Base-by-base conservation (phyloP, 805 yeast genomes). In the Metschnikowia colocasiae region DNA sequence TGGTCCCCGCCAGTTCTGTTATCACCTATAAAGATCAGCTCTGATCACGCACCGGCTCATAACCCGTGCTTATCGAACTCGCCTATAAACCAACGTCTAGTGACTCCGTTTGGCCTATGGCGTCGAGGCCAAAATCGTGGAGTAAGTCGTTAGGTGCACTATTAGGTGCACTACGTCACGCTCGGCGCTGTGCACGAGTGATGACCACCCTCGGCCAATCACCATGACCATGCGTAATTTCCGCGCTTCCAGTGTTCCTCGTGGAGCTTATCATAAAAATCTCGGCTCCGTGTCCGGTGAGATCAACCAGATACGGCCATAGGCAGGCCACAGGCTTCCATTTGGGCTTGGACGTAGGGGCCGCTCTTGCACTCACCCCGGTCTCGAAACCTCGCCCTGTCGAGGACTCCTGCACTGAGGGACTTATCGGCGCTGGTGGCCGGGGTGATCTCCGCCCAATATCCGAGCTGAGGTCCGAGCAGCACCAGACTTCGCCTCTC, bases 211-310 rank as follows among this genome's bases (percentile, higher is more conserved):
- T 9, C 22, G 43, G 36, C 43, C 43, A 31, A 40, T 40, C 37
- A 40, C n/a, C 29, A 16, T 30, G 18, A 2, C 23, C 23, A 20
- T 23, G 43, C 43, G 43, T 40, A 40, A 40, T 40, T 40, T 22
- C 13, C 43, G 43, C 34, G 26, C 22, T 12, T 34, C 16, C 38
- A 13, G 2, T 13, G 16, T 19, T 29, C 10, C 12, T 22, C n/a
- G 42, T 23, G 42, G 33, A 39, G 39, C 26, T 32, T 30, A 29
- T 25, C 36, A 18, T 27, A 44, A 37, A 30, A 30, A 37, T 22
- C 40, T 45, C 40, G 44, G 44, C 38, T 32, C 39, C 40, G 43
- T 25, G 30, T 26, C 39, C 19, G 31, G 33, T 22, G 39, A 35
- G 26, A 35, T 22, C 38, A 35, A 22, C 13, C 22, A 22, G 26